Evolutionary conservation across 2,329 filamentous ascomycete species (phyloP).

Genomic region (Delphinella strobiligena): DNA sequence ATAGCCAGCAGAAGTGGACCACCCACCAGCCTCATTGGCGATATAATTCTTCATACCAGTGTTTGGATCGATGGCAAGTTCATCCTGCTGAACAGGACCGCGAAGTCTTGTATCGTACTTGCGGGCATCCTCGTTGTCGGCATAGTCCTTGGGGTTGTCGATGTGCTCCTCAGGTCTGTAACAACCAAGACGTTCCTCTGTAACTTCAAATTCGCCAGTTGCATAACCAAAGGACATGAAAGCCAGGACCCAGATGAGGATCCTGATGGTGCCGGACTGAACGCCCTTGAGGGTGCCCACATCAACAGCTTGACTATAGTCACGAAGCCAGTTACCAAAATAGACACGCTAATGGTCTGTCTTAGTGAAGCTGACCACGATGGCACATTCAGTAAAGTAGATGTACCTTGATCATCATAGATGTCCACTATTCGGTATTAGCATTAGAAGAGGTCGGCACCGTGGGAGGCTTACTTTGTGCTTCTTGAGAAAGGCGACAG

Average conservation of each 20-base stretch:
- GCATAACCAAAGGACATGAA: conserved; percentile 83
- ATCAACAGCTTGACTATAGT: conserved; percentile 91
- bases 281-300: conserved; percentile 86
- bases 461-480: conserved; percentile 37
- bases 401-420: conserved; percentile 63
- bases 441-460: background rate
- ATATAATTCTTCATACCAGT: conserved; percentile 74
- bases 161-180: conserved; percentile 74
- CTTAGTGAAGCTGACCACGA: conserved; percentile 48
- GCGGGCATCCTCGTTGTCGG: conserved; percentile 75
- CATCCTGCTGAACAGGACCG: conserved; percentile 56
- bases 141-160: conserved; percentile 71
- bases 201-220: conserved; percentile 77
- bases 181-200: conserved; percentile 63
- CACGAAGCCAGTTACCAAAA: conserved; percentile 90
- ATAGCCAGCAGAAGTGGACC: conserved; percentile 71
- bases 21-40: conserved; percentile 65
- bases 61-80: conserved; percentile 62
- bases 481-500: conserved; percentile 51
- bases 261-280: conserved; percentile 78
- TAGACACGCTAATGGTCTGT: conserved; percentile 57
- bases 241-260: conserved; percentile 76
- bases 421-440: no score
- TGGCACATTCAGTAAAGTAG: no score
- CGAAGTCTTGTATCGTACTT: conserved; percentile 72